Percentiles rank a stretch among this genome's conserved stretches.
phyloP scores from a whole-genome alignment of 306 rosid species.

The Gillenia trifoliata region DNA sequence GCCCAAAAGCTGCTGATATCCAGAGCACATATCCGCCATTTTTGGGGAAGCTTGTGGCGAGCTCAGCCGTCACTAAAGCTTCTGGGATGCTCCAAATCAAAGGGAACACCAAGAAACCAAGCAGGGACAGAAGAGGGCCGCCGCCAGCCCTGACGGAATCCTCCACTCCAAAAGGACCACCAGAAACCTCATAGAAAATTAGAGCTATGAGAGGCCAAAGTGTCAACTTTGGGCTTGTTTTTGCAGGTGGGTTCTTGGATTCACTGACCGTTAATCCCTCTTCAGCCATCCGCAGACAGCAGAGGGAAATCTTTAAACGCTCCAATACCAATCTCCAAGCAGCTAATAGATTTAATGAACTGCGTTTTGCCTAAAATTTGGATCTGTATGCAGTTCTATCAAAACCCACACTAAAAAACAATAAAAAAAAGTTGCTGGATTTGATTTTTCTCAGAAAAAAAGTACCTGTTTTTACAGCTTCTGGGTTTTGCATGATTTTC shows the following conservation, averaged over 20 bases:
- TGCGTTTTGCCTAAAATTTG: conserved; percentile 3
- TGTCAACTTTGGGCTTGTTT: conserved; percentile 56
- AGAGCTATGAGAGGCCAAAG: conserved; percentile 77
- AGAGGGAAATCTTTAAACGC: background rate
- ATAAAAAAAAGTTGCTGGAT: background rate
- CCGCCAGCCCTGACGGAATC: conserved; percentile 77
- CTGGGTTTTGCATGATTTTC: background rate
- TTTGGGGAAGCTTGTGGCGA: conserved; percentile 74
- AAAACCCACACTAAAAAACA: background rate
- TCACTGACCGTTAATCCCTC: conserved; percentile 36
- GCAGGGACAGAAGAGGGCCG: conserved; percentile 70
- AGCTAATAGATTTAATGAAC: background rate
- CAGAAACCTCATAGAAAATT: conserved; percentile 89
- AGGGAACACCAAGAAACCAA: conserved; percentile 76
- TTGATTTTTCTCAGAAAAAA: background rate
- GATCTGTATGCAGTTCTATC: background rate
- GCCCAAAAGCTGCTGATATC: conserved; percentile 79
- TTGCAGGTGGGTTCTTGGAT: conserved; percentile 19
- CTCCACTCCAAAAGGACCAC: conserved; percentile 89
- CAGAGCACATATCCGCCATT: conserved; percentile 87
- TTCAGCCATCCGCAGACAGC: conserved; percentile 36
- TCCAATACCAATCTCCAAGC: background rate
- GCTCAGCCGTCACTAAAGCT: conserved; percentile 86
- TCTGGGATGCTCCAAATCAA: conserved; percentile 86
- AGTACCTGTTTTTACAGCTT: conserved; percentile 3